phyloP scores from a whole-genome alignment of 2,329 filamentous ascomycete species.

The Fusarium kyushuense region DNA sequence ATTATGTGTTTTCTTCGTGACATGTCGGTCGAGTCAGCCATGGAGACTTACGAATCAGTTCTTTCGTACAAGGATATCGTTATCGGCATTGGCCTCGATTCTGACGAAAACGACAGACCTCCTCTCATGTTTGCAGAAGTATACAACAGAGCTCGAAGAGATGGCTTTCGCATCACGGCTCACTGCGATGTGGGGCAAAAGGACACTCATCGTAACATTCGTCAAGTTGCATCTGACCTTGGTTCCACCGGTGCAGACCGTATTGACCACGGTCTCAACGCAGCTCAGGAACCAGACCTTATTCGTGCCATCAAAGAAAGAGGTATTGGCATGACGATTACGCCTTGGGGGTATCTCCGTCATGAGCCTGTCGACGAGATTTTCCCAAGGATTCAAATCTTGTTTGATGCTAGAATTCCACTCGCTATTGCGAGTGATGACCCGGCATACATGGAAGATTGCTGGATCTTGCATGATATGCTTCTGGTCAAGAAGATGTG shows the following conservation, averaged over 20 bases:
- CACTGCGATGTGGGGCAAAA: slow-evolving; percentile 65
- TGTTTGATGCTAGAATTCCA: slow-evolving; percentile 70
- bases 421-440: slow-evolving; percentile 80
- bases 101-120: slow-evolving; percentile 60
- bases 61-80: slow-evolving; percentile 55
- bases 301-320: slow-evolving; percentile 67
- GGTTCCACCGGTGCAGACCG: slow-evolving; percentile 70
- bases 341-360: slow-evolving; percentile 60
- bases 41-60: slow-evolving; percentile 64
- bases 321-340: slow-evolving; percentile 73
- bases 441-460: slow-evolving; percentile 78
- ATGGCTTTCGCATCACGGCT: slow-evolving; percentile 61
- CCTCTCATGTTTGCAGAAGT: slow-evolving; percentile 58
- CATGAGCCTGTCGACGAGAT: slow-evolving; percentile 56
- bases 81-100: slow-evolving; percentile 60
- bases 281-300: slow-evolving; percentile 69
- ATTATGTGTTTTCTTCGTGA: slow-evolving; percentile 80
- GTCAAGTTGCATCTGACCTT: slow-evolving; percentile 61
- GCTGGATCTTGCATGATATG: slow-evolving; percentile 51
- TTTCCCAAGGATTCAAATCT: slow-evolving; percentile 60
- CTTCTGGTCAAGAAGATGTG: slow-evolving; percentile 51
- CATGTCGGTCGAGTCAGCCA: slow-evolving; percentile 76
- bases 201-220: slow-evolving; percentile 64
- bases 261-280: slow-evolving; percentile 79
- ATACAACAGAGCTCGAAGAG: slow-evolving; percentile 52